These are phyloP conservation scores for Penicillium sclerotiorum DNA, from an alignment of 2,329 filamentous ascomycete species.

Conservation along the genomic window DNA sequence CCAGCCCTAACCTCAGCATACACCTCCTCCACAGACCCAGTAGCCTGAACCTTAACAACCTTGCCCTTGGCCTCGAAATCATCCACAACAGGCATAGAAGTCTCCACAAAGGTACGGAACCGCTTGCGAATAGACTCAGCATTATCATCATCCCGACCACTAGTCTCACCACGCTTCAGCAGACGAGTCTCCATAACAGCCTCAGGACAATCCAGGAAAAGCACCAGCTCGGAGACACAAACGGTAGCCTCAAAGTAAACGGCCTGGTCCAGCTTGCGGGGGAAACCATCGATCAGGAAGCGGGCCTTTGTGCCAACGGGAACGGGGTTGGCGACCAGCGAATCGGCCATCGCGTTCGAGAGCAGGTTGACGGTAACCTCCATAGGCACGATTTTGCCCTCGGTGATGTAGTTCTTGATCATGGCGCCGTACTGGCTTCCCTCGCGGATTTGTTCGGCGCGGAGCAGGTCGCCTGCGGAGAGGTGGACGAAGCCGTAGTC, in stretches of 20 bases:
- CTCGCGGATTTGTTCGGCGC: constrained; percentile 85
- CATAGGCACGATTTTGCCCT: constrained; percentile 97
- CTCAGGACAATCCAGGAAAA: constrained; percentile 95
- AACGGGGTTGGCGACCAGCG: constrained; percentile 56
- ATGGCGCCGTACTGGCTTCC: constrained; percentile 88
- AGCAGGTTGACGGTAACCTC: constrained; percentile 93
- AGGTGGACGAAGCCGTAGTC: constrained; percentile 93
- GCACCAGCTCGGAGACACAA: constrained; percentile 77
- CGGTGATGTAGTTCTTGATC: constrained; percentile 90
- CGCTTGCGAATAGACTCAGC: constrained; percentile 94
- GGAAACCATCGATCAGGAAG: constrained; percentile 84
- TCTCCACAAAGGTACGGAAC: constrained; percentile 91
- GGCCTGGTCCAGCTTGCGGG: constrained; percentile 96
- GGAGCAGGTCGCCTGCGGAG: constrained; percentile 88
- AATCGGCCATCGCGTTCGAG: constrained; percentile 85
- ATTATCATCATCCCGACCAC: constrained; percentile 90
- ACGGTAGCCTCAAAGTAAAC: constrained; percentile 89
- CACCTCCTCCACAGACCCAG: constrained; percentile 66
- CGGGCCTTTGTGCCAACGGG: constrained; percentile 57
- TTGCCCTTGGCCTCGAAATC: constrained; percentile 75
- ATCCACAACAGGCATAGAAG: constrained; percentile 95
- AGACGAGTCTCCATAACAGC: constrained; percentile 81
- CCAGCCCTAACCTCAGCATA: constrained; percentile 57
- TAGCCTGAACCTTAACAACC: constrained; percentile 79
- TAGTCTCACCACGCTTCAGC: constrained; percentile 88